Percentiles rank a stretch among this genome's conserved stretches.
Conservation (phyloP, 2,329 filamentous ascomycete species). For the Ophiocordyceps unilateralis region DNA sequence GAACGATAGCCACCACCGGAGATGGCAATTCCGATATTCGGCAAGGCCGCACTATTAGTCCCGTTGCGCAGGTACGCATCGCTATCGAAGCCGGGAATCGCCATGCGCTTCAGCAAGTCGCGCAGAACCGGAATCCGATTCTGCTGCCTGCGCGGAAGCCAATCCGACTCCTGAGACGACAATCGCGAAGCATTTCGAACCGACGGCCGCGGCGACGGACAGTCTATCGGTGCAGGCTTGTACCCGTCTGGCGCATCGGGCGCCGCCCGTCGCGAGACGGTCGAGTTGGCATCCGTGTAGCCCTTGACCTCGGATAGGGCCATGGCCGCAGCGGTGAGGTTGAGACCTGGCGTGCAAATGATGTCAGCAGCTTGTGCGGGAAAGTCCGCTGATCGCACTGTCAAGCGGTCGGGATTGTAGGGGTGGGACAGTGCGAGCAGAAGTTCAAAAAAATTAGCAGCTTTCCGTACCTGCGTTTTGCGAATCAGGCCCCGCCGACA, state of each 20-base stretch:
- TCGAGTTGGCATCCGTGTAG: background rate
- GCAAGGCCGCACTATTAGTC: conserved; percentile 18
- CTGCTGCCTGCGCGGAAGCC: conserved; percentile 54
- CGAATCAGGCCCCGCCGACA: background rate
- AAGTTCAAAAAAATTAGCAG: background rate
- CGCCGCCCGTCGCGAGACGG: conserved; percentile 4
- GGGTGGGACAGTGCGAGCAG: too few species aligned
- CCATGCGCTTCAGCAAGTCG: conserved; percentile 51
- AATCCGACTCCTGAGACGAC: conserved; percentile 53
- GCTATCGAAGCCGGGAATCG: conserved; percentile 67
- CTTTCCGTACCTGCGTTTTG: background rate
- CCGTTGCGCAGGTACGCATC: conserved; percentile 42
- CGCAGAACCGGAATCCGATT: conserved; percentile 62
- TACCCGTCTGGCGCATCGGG: conserved; percentile 36
- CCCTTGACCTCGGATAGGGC: background rate
- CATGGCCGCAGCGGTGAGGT: background rate
- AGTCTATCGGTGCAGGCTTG: conserved; percentile 48
- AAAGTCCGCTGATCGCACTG: background rate
- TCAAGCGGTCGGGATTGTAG: background rate
- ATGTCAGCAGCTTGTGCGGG: background rate
- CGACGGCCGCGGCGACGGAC: conserved; percentile 50
- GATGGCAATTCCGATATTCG: conserved; percentile 54
- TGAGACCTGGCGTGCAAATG: background rate
- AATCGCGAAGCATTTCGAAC: conserved; percentile 46
- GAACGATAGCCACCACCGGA: conserved; percentile 79